Base-by-base conservation (phyloP, 2,329 filamentous ascomycete species). In the Penicillium sp. region DNA sequence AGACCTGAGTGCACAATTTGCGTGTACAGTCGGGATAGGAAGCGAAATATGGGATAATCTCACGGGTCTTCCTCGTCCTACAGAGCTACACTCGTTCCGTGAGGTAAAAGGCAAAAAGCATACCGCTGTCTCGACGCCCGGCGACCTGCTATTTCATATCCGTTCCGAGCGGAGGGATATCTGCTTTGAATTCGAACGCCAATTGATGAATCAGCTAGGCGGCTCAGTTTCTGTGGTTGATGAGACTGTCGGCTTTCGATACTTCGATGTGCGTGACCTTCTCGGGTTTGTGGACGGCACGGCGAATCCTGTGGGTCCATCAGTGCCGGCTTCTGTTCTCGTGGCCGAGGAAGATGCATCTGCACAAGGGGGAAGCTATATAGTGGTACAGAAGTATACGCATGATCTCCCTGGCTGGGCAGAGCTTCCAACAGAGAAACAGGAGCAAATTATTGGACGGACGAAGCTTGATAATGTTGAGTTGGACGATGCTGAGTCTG, bases 221-320 rank as follows among this genome's bases (percentile, higher is more conserved):
- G 76, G 77, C 39, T 56, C 79, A 0, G 78, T 84, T 10, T 65
- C 61, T 0, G 74, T 83, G 1, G 72, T 78, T 1, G 83, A 86
- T 47, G 78, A 79, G 51, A 85, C 83, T 0, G 70, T 75, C 1
- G 83, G 83, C 0, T 86, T 86, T 66, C 79, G 83, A 3, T 86
- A 85, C 66, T 85, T 85, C 54, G 83, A 86, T 56, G 76, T 79
- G 0, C 80, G 83, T 1, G 83, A 85, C 55, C 75, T 85, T 0
- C 75, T 86, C 0, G 83, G 83, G 1, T 86, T 86, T 48, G 81
- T 86, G 3, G 83, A 86, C 53, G 83, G 83, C 14, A 86, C 83
- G 0, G 83, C 83, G 2, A 86, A 86, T 58, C 83, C 83, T 0
- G 74, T 79, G 0, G 82, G 81, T 0, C 62, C 71, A 0, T 76